Evolutionary conservation across 805 yeast genomes (phyloP), one percentile per base, ranked within the genome.

Genomic region (Candida pseudoglaebosa): DNA sequence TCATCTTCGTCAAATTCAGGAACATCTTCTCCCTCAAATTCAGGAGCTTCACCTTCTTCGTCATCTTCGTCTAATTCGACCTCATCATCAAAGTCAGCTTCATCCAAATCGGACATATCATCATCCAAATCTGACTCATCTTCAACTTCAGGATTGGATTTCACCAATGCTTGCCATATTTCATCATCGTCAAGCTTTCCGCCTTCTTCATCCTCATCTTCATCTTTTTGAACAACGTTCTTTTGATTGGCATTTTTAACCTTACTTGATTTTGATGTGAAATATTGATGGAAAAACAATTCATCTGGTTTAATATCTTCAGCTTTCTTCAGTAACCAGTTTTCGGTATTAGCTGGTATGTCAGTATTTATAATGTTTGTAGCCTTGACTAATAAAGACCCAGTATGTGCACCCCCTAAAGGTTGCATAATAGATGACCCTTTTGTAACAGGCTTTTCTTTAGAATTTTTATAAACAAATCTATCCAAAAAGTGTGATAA

Each of bases 351-450:
- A 3, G 77, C 95, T 2, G 98, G 96, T 10, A 74, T 56, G n/a
- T 70, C 75, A 3, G 59, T 59, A 20, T 55, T 49, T 13, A 55
- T 32, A 18, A 59, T 53, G 41, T 61, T 61, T 4, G 86, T 75
- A n/a, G 87, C 78, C 52, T 70, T 80, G 9, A 84, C 86, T 48
- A 84, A 69, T 38, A 84, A 62, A 4, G 81, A 67, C 7, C 84
- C 86, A 15, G 86, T 81, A 45, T 82, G 84, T 1, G 80, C 73
- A 46, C 96, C 97, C 32, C 95, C 89, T 47, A 93, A 71, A 36
- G 99, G 98, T 70, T 93, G 99, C 98, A 93, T 93, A 57, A 93
- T 90, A 32, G 97, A 88, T 3, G 84, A 71, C 53, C 98, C 98
- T 57, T 84, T 81, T n/a, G 81, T 66, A 24, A 69, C 59, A 14